Evolutionary conservation across 2,329 filamentous ascomycete genomes (phyloP), one percentile per base, ranked within the genome.

Genomic region (Colletotrichum eremochloae): DNA sequence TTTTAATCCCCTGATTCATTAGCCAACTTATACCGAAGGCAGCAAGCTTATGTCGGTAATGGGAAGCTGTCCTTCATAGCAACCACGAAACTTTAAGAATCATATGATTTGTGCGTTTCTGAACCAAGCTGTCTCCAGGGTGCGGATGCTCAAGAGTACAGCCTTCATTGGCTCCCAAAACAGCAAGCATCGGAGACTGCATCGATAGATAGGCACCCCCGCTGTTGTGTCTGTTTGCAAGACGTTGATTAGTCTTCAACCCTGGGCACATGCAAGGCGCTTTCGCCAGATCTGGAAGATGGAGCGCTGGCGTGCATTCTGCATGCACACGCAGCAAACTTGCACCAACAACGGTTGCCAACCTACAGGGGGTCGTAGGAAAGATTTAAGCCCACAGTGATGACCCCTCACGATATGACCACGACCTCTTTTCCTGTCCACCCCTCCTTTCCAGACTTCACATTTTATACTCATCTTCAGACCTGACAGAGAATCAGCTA

Each of bases 1-100:
- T 24, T 11, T 2, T 11, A 74, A 67, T 48, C 58, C 73, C 24
- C 60, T 70, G 31, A 72, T 71, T 1, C 73, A 72, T 48, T 46
- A 1, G 20, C 7, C 9, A 4, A 24, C 20, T 24, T 48, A n/a
- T 24, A n/a, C 46, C 24, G 8, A 24, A 48, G 46, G 46, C 18
- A 48, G 3, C 20, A n/a, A 8, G 18, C n/a, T n/a, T 48, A 9
- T 24, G 20, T 48, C 12, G 20, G 20, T n/a, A 24, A 8, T 24
- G 46, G 46, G 20, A 12, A 14, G n/a, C 46, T n/a, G 15, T 46
- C 3, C 18, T 20, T 7, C 33, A 24, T 4, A 18, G 33, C 33
- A 24, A 8, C 5, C 3, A 15, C 2, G 40, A 24, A 44, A 9
- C n/a, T 31, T 38, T 38, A 29, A 5, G 11, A 50, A 24, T 11